These are phyloP conservation scores for Ogataea nonfermentans DNA, from an alignment of 805 yeast species.

Conservation along the genomic window DNA sequence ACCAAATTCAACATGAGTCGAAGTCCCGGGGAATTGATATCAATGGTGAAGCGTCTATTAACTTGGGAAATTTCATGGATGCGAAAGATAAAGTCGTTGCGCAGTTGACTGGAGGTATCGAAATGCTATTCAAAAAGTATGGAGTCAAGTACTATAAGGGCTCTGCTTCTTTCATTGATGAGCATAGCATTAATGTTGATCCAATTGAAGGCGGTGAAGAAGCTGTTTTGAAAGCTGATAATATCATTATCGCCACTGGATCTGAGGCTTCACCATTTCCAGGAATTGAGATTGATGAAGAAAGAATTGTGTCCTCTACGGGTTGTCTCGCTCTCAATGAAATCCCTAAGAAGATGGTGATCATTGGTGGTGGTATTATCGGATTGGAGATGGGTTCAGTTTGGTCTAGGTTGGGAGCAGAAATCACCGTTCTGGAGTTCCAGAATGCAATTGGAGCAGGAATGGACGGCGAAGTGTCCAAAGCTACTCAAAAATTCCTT, in stretches of 20 bases:
- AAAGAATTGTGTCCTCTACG: conserved; percentile 93
- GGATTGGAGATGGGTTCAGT: conserved; percentile 99
- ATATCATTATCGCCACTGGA: conserved; percentile 95
- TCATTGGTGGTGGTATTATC: conserved; percentile 99
- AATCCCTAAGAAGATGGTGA: conserved; percentile 86
- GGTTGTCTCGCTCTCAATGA: conserved; percentile 84
- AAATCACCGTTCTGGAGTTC: conserved; percentile 93
- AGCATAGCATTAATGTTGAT: conserved; percentile 70
- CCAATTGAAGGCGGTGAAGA: conserved; percentile 86
- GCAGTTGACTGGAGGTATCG: conserved; percentile 91
- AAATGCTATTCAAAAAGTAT: conserved; percentile 92
- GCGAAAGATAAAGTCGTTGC: conserved; percentile 90
- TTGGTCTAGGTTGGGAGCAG: conserved; percentile 90
- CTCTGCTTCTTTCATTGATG: conserved; percentile 81
- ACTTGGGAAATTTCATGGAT: conserved; percentile 77
- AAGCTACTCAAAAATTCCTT: conserved; percentile 82
- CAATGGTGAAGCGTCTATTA: conserved; percentile 61
- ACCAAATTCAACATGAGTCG: conserved; percentile 83
- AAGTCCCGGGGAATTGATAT: conserved; percentile 88
- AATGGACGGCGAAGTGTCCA: conserved; percentile 95
- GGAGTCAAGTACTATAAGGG: conserved; percentile 95
- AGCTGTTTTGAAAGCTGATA: conserved; percentile 71
- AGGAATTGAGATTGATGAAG: conserved; percentile 93
- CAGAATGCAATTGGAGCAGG: conserved; percentile 93
- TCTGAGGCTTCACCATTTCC: conserved; percentile 99